Evolutionary conservation across 805 yeast genomes (phyloP).

Genomic region (Starmerella floricola): DNA sequence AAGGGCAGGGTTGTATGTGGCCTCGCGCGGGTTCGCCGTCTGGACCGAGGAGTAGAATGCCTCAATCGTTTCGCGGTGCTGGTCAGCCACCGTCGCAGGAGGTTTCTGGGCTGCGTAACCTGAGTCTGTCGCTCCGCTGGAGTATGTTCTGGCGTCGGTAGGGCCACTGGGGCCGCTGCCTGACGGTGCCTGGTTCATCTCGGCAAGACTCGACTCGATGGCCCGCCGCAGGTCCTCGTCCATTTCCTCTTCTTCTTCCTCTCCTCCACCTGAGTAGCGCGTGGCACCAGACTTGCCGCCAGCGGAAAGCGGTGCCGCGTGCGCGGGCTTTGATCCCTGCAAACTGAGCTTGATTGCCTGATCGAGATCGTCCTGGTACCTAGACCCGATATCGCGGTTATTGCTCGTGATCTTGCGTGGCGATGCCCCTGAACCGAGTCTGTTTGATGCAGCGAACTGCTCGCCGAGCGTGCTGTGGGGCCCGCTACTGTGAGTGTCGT

Average conservation of each 20-base stretch:
- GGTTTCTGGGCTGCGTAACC: not conserved
- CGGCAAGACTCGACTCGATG: slow-evolving; percentile 78
- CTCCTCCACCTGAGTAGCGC: not conserved
- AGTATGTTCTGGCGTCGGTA: not conserved
- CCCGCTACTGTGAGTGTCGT: slow-evolving; percentile 3
- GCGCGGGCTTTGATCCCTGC: slow-evolving; percentile 35
- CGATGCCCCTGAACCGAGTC: not conserved
- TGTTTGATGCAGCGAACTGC: not conserved
- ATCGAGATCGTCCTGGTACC: slow-evolving; percentile 47
- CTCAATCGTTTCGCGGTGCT: slow-evolving; percentile 12
- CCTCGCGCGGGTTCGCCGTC: slow-evolving; percentile 20
- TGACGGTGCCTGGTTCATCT: slow-evolving; percentile 32
- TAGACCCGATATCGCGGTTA: slow-evolving; percentile 24
- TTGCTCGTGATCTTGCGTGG: slow-evolving; percentile 7
- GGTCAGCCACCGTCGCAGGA: slow-evolving; percentile 4
- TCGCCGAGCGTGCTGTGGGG: not conserved
- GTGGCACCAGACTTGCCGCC: slow-evolving; percentile 11
- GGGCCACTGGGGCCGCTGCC: not conserved
- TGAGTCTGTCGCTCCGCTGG: not conserved
- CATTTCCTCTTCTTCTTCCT: slow-evolving; percentile 43
- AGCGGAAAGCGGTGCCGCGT: slow-evolving; percentile 23
- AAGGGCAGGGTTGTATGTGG: slow-evolving; percentile 18
- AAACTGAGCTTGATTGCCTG: slow-evolving; percentile 71
- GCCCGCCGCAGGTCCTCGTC: slow-evolving; percentile 90
- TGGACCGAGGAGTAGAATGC: slow-evolving; percentile 10